Percentiles rank a stretch among this genome's conserved stretches.
Evolutionary conservation across 257 asterid species (phyloP).

Genomic region (Solanum chilense): DNA sequence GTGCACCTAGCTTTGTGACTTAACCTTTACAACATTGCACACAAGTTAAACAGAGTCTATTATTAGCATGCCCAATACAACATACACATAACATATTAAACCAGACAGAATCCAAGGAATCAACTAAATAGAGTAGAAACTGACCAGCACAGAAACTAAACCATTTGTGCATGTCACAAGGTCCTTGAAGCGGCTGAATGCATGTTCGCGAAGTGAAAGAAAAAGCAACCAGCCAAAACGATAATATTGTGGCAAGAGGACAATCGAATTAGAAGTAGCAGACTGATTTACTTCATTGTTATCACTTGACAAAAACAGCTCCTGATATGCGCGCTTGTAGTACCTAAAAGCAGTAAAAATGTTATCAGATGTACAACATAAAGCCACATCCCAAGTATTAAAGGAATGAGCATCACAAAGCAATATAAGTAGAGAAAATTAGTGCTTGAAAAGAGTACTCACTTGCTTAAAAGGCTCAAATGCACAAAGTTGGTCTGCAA

Average conservation of each 20-base stretch:
- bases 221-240: slow-evolving; percentile 97
- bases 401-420: background rate
- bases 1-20: background rate
- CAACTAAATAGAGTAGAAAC: slow-evolving; percentile 20
- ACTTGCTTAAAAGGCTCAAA: slow-evolving; percentile 81
- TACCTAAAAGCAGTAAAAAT: slow-evolving; percentile 32
- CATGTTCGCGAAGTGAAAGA: slow-evolving; percentile 72
- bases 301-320: slow-evolving; percentile 46
- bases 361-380: background rate
- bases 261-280: slow-evolving; percentile 14
- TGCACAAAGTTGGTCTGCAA: slow-evolving; percentile 71
- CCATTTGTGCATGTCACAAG: slow-evolving; percentile 88
- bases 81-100: background rate
- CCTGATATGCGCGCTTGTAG: slow-evolving; percentile 66
- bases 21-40: background rate
- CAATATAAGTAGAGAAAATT: slow-evolving; percentile 2
- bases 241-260: slow-evolving; percentile 38
- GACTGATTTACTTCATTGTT: slow-evolving; percentile 32
- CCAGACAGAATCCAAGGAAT: background rate
- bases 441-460: slow-evolving; percentile 18
- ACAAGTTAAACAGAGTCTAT: background rate
- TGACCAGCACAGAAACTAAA: slow-evolving; percentile 73
- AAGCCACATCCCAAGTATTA: background rate
- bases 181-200: slow-evolving; percentile 64
- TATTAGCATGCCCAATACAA: background rate